These are phyloP conservation scores for Xylaria digitata DNA, from an alignment of 2,329 filamentous ascomycete genomes.

Conservation along the genomic window DNA sequence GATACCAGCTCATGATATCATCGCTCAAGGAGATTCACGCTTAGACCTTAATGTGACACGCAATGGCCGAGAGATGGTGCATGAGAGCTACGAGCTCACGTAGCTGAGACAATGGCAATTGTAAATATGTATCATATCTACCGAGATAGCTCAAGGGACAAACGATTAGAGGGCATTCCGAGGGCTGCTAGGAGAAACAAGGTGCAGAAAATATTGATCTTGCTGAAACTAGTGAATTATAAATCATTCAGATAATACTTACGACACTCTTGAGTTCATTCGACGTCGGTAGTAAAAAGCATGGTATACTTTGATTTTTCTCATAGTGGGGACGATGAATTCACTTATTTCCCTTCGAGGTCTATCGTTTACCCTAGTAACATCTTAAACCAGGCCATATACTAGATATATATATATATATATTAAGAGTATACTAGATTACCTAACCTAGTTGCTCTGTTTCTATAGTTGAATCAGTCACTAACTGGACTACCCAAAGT, in stretches of 20 bases:
- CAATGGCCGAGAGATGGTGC: conserved; percentile 13
- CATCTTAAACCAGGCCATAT: not conserved
- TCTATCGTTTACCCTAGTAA: not conserved
- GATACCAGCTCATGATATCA: conserved; percentile 7
- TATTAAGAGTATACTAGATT: too few relatives aligned
- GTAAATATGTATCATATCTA: conserved; percentile 34
- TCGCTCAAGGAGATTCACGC: not conserved
- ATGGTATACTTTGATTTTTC: not conserved
- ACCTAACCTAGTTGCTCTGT: too few relatives aligned
- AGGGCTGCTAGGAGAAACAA: conserved; percentile 1
- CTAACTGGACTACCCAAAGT: too few relatives aligned
- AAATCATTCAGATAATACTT: not conserved
- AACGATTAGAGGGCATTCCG: conserved; percentile 2
- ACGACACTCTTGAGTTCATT: not conserved
- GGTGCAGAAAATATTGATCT: conserved; percentile 12
- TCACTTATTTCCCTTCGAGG: not conserved
- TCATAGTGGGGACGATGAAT: not conserved
- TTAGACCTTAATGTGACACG: not conserved
- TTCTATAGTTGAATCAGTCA: too few relatives aligned
- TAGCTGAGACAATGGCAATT: conserved; percentile 10
- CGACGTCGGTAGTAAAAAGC: not conserved
- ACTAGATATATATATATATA: not conserved
- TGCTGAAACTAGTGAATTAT: conserved; percentile 19
- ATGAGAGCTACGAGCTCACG: conserved; percentile 10
- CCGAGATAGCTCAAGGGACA: not conserved